phyloP scores from a whole-genome alignment of 1,139 yeast species.

The Saccharomyces pastorianus region DNA sequence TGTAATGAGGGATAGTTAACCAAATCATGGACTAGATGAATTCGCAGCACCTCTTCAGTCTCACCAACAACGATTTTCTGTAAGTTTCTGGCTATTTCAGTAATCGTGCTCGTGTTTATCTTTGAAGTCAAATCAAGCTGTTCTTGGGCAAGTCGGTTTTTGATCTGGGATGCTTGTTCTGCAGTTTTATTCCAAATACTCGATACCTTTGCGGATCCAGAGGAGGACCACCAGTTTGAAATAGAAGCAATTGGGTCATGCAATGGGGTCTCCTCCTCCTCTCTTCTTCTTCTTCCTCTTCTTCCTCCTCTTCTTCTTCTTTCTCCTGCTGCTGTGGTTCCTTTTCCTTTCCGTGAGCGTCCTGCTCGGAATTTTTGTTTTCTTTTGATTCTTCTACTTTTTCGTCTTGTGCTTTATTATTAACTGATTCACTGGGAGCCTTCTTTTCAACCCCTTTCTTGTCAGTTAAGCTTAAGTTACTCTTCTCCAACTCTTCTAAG shows the following conservation, averaged over 20 bases:
- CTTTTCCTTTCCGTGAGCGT: constrained; percentile 5
- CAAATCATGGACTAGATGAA: constrained; percentile 79
- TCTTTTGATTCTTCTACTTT: constrained; percentile 7
- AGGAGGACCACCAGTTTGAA: constrained; percentile 73
- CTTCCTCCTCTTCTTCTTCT: constrained; percentile 2
- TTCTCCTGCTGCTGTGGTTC: constrained; percentile 3
- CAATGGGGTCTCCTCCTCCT: constrained; percentile 25
- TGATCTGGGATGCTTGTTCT: constrained; percentile 29
- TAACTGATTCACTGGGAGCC: constrained; percentile 18
- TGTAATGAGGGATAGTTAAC: constrained; percentile 63
- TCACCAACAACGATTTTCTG: constrained; percentile 47
- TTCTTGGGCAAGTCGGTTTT: constrained; percentile 23
- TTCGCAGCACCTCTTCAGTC: constrained; percentile 67
- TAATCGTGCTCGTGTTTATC: constrained; percentile 31
- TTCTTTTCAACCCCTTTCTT: constrained; percentile 10
- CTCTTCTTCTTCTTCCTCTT: constrained; percentile 12
- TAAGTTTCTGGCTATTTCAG: constrained; percentile 27
- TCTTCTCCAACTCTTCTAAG: constrained; percentile 65
- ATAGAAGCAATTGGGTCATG: constrained; percentile 63
- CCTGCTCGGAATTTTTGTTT: constrained; percentile 5
- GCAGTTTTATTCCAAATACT: constrained; percentile 51
- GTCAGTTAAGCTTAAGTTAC: constrained; percentile 22
- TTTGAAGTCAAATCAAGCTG: constrained; percentile 35
- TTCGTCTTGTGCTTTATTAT: constrained; percentile 6
- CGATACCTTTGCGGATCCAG: constrained; percentile 69